Percentiles rank a stretch among this genome's conserved stretches.
These are phyloP conservation scores for Fusarium sp. DNA, from an alignment of 2,329 filamentous ascomycete species.

Conservation along the genomic window DNA sequence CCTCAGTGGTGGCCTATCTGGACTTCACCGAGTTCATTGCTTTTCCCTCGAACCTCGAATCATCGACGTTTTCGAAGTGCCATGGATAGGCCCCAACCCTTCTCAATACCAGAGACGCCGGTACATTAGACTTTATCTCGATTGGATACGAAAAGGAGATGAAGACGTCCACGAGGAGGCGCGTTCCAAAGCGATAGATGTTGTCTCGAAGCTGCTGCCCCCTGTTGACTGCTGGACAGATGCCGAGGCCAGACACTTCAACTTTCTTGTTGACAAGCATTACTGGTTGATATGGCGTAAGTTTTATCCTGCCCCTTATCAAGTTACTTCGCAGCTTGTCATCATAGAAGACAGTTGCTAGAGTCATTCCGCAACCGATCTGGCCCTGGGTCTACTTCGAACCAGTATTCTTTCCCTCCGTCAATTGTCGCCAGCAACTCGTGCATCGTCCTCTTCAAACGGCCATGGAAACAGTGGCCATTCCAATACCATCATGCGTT, in stretches of 20 bases:
- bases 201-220: not conserved
- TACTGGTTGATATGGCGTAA: not conserved
- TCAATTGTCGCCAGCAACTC: fast-evolving
- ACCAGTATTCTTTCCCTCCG: not conserved
- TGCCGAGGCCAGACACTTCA: not conserved
- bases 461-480: fast-evolving
- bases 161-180: not conserved
- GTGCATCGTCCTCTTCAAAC: not conserved
- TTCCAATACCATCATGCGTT: not conserved
- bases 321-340: not conserved
- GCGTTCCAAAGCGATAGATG: not conserved
- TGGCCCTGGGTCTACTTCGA: not conserved
- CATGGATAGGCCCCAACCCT: not conserved
- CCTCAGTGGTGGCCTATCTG: not conserved
- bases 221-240: not conserved
- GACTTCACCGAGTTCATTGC: not conserved
- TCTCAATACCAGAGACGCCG: not conserved
- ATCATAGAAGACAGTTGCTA: not conserved
- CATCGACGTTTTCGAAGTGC: not conserved
- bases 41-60: not conserved
- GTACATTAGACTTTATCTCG: not conserved
- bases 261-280: not conserved
- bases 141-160: not conserved
- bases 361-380: not conserved
- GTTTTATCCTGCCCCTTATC: fast-evolving